Percentiles rank a stretch among this genome's conserved stretches.
These are phyloP conservation scores for Blastobotrys muscicola DNA, from an alignment of 805 yeast genomes.

Conservation along the genomic window DNA sequence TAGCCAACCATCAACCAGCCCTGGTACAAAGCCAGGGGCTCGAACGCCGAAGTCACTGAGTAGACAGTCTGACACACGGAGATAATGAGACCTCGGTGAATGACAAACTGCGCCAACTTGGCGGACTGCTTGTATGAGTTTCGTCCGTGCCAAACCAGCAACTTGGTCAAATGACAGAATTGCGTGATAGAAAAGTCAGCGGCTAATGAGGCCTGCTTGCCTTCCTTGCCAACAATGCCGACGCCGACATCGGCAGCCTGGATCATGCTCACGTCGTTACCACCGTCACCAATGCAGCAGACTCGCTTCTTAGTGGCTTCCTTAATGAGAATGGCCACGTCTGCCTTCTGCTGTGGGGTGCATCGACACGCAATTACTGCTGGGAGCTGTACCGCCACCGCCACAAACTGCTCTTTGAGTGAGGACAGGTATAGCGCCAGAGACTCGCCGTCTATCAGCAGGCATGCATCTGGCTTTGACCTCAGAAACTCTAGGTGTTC, in stretches of 20 bases:
- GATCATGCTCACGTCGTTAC: conserved; percentile 98
- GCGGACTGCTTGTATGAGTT: conserved; percentile 95
- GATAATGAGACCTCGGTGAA: conserved; percentile 89
- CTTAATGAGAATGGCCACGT: conserved; percentile 75
- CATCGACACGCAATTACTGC: conserved; percentile 98
- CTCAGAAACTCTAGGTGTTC: conserved; percentile 65
- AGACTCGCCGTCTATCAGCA: conserved; percentile 91
- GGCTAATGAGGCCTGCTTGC: conserved; percentile 92
- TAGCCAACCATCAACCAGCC: conserved; percentile 99
- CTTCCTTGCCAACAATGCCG: conserved; percentile 98
- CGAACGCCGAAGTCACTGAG: conserved; percentile 77
- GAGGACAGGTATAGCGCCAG: conserved; percentile 56
- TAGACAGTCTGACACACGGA: conserved; percentile 93
- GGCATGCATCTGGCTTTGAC: conserved; percentile 56
- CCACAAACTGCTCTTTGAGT: conserved; percentile 64
- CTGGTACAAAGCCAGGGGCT: conserved; percentile 88
- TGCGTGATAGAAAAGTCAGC: conserved; percentile 94
- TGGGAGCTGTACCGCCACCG: conserved; percentile 67
- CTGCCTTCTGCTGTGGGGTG: conserved; percentile 98
- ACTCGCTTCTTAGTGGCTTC: conserved; percentile 78
- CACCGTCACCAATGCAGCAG: conserved; percentile 98
- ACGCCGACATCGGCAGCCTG: conserved; percentile 99
- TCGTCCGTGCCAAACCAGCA: conserved; percentile 95
- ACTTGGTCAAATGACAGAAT: conserved; percentile 78
- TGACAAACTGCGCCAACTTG: conserved; percentile 88